Percentiles rank a stretch among this genome's conserved stretches.
Evolutionary conservation across 805 yeast genomes (phyloP).

Genomic region (Grigorovia humatica): DNA sequence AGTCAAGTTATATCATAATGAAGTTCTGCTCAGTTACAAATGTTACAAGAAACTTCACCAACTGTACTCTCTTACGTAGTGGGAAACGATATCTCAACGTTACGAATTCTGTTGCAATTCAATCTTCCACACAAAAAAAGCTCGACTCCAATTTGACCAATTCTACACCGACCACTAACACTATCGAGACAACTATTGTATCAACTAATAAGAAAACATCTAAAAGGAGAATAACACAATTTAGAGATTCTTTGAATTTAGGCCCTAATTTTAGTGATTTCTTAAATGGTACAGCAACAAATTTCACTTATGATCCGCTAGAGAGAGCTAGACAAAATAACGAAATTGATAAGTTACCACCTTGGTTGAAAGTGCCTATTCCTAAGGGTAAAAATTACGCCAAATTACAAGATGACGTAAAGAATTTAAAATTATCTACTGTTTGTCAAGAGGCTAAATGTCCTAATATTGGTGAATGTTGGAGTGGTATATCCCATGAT

Average conservation of each 20-base stretch:
- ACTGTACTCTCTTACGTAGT: too few relatives aligned
- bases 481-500: constrained; percentile 68
- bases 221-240: constrained; percentile 45
- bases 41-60: background rate
- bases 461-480: constrained; percentile 98
- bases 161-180: background rate
- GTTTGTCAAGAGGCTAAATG: constrained; percentile 99
- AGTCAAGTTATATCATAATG: background rate
- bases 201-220: background rate
- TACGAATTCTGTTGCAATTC: background rate
- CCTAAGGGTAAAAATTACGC: constrained; percentile 89
- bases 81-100: background rate
- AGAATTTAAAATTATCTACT: constrained; percentile 82
- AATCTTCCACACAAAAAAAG: background rate
- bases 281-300: constrained; percentile 68
- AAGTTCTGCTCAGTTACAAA: background rate
- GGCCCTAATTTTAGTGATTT: constrained; percentile 96
- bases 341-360: constrained; percentile 67
- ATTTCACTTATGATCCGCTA: constrained; percentile 58
- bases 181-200: background rate
- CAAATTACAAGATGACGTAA: constrained; percentile 72
- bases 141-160: background rate
- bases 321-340: constrained; percentile 50
- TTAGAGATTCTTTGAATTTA: constrained; percentile 57
- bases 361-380: constrained; percentile 91